Conservation (phyloP, 2,329 filamentous ascomycete genomes). For the Beauveria pseudobassiana region DNA sequence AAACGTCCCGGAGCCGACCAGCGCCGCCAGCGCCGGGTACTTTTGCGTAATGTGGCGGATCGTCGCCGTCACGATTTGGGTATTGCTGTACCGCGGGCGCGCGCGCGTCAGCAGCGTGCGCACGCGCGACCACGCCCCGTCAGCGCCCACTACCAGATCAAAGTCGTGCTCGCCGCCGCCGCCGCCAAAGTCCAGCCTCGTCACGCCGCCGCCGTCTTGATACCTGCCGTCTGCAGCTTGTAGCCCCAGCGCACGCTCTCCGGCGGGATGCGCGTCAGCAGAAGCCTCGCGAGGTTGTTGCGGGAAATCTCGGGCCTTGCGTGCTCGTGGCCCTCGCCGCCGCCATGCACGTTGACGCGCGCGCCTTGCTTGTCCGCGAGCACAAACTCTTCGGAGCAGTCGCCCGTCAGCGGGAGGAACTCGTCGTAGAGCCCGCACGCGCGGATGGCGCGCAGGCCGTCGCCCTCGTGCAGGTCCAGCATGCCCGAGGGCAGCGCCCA, state of each 20-base stretch:
- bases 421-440: conserved; percentile 48
- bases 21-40: conserved; percentile 30
- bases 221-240: conserved; percentile 24
- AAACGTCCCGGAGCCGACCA: conserved; percentile 13
- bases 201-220: background rate
- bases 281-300: conserved; percentile 26
- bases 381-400: conserved; percentile 33
- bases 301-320: conserved; percentile 33
- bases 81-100: conserved; percentile 31
- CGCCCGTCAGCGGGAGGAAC: conserved; percentile 58
- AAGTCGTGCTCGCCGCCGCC: conserved; percentile 18
- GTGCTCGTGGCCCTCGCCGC: conserved; percentile 11
- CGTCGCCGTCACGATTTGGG: conserved; percentile 29
- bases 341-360: conserved; percentile 16
- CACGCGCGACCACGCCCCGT: conserved; percentile 34
- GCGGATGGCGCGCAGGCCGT: conserved; percentile 37
- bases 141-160: conserved; percentile 32
- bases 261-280: conserved; percentile 23
- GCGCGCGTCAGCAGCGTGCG: conserved; percentile 27
- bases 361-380: conserved; percentile 23
- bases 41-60: conserved; percentile 25
- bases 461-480: conserved; percentile 41
- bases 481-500: conserved; percentile 29
- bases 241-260: conserved; percentile 23
- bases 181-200: conserved; percentile 17